Evolutionary conservation across 108 stramenopile genomes (phyloP), one percentile per base, ranked within the genome.

Genomic region (Cyclotella sp.): DNA sequence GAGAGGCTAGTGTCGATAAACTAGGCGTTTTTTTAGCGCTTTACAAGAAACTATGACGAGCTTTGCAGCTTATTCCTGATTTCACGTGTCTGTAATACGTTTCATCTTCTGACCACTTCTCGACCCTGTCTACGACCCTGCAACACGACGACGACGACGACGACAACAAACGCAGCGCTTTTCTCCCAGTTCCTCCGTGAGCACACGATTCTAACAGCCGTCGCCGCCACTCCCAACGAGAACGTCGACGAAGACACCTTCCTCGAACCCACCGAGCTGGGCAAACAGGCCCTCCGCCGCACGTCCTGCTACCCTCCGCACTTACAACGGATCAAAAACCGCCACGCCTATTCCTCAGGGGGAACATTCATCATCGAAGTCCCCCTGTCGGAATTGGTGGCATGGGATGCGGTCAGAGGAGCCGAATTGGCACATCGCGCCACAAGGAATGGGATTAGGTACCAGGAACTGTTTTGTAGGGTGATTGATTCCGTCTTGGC

Each of bases 281-380:
- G 66, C 63, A 67, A 81, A 26, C 54, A 69, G 18, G 52, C 74
- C 21, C 62, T 90, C 12, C 84, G 85, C 55, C 91, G 93, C 4
- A 76, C 84, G 27, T 72, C 86, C 13, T 91, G 90, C 72, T 95
- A 90, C 76, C 79, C 75, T 39, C 85, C 87, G 7, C 83, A 87
- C 68, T 63, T 95, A 27, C 91, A 91, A 72, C 87, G 88, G 26
- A 95, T 95, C 66, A 84, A 82, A 63, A 80, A 92, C 80, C 89
- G 90, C 13, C 73, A 87, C 9, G 60, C 63, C 26, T 92, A 88
- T 14, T 72, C 72, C 13, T 45, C 72, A 0, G 24, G 40, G 19
- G 54, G 64, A 4, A 70, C 87, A 19, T 95, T 91, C 82, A 39
- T 95, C 28, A 45, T 95, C 18, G 90, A 95, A 84, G 72, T 95